A percentile compares a stretch with the other conserved stretches of the same genome.
Evolutionary conservation across 495 filamentous ascomycete species (phyloP).

Genomic region (Melanomma pulvis-pyrius): DNA sequence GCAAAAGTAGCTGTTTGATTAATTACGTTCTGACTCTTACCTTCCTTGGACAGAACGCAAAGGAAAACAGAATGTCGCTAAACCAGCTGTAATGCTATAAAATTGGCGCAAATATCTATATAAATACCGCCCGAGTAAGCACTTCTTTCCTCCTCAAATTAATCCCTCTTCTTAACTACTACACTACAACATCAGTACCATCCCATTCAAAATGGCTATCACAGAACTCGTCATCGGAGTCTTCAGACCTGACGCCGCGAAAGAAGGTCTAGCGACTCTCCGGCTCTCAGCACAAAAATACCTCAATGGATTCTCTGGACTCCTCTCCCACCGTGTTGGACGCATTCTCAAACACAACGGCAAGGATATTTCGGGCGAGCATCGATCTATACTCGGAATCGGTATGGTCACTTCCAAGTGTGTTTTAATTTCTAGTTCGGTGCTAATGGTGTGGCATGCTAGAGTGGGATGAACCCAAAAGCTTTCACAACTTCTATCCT

Average conservation of each 20-base stretch:
- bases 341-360: conserved; percentile 3
- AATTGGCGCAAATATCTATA: no score
- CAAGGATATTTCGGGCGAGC: neutral
- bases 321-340: neutral
- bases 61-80: no score
- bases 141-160: no score
- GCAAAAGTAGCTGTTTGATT: no score
- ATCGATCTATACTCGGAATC: neutral
- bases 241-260: neutral
- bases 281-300: neutral
- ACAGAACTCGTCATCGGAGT: neutral
- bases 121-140: no score
- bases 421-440: neutral
- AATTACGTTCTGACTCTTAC: no score
- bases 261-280: neutral
- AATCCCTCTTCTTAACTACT: no score
- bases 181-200: no score
- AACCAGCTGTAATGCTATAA: no score
- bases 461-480: conserved; percentile 7
- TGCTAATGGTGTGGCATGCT: neutral
- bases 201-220: conserved; percentile 5
- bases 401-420: neutral
- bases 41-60: no score
- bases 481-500: conserved; percentile 2
- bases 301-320: neutral